Evolutionary conservation across 176 grass and related monocot genomes (phyloP).

Genomic region (Avena insularis): DNA sequence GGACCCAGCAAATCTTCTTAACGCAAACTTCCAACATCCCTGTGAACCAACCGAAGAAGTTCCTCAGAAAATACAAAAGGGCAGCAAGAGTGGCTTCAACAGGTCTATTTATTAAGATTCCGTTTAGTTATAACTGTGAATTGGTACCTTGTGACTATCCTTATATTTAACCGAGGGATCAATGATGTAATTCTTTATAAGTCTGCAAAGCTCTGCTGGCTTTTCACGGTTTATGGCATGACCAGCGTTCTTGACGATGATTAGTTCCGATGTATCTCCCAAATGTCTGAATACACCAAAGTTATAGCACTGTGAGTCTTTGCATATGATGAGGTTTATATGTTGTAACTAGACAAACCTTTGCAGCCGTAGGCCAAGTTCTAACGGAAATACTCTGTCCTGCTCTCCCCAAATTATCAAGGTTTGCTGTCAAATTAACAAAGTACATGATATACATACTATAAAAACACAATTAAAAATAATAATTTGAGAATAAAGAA

Average conservation of each 20-base stretch:
- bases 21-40: conserved; percentile 59
- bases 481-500: background rate
- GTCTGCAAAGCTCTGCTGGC: conserved; percentile 64
- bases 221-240: conserved; percentile 94
- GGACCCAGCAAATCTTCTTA: conserved; percentile 54
- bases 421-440: conserved; percentile 63
- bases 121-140: background rate
- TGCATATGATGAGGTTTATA: background rate
- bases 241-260: conserved; percentile 71
- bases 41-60: conserved; percentile 32
- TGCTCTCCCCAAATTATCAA: conserved; percentile 96
- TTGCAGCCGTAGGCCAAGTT: conserved; percentile 72
- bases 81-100: background rate
- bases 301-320: conserved; percentile 27
- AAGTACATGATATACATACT: background rate
- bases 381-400: conserved; percentile 82
- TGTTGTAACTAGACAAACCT: conserved; percentile 43
- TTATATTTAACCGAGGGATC: conserved; percentile 48
- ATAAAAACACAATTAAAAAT: background rate
- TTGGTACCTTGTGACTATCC: conserved; percentile 55
- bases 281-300: conserved; percentile 68
- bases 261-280: conserved; percentile 70
- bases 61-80: conserved; percentile 23
- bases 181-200: conserved; percentile 64
- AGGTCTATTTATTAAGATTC: background rate